Percentiles rank a stretch among this genome's conserved stretches.
Evolutionary conservation across 352 stramenopile genomes (phyloP).

Genomic region (Thraustochytrium striatum): DNA sequence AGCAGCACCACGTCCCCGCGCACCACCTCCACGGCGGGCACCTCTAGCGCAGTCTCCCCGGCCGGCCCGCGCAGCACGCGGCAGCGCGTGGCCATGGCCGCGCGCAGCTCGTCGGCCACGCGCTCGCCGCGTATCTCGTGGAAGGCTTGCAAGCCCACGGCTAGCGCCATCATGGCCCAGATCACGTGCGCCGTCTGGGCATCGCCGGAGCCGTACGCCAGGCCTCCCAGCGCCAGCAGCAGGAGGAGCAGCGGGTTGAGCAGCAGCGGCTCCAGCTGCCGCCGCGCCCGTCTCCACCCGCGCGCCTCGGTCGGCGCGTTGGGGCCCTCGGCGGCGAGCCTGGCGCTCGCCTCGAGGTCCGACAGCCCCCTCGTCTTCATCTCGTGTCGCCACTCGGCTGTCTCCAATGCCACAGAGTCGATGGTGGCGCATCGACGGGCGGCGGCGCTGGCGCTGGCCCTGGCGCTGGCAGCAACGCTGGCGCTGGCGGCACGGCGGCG

Average conservation of each 20-base stretch:
- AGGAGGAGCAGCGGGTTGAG: slow-evolving; percentile 31
- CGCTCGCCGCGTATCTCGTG: slow-evolving; percentile 24
- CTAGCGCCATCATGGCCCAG: slow-evolving; percentile 18
- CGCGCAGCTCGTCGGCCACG: slow-evolving; percentile 5
- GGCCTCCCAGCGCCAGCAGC: not conserved
- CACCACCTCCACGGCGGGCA: slow-evolving; percentile 70
- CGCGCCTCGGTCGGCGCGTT: slow-evolving; percentile 8
- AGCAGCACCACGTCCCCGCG: slow-evolving; percentile 88
- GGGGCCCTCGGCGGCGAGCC: not conserved
- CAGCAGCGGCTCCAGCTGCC: not conserved
- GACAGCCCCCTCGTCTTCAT: not conserved
- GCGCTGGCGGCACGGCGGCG: too few species aligned
- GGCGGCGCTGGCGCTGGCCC: too few species aligned
- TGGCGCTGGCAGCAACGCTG: not conserved
- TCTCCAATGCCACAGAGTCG: too few species aligned
- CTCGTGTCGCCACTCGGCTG: too few species aligned
- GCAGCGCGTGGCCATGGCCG: slow-evolving; percentile 1
- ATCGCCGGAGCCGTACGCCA: slow-evolving; percentile 16
- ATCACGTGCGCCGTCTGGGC: slow-evolving; percentile 21
- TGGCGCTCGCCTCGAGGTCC: not conserved
- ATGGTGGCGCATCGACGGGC: too few species aligned
- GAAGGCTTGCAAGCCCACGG: slow-evolving; percentile 12
- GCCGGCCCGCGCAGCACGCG: not conserved
- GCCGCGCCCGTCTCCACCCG: not conserved
- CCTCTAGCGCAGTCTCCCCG: slow-evolving; percentile 48